Evolutionary conservation across 192 early-diverging fungal species (phyloP).

Genomic region (Backusella sp.): DNA sequence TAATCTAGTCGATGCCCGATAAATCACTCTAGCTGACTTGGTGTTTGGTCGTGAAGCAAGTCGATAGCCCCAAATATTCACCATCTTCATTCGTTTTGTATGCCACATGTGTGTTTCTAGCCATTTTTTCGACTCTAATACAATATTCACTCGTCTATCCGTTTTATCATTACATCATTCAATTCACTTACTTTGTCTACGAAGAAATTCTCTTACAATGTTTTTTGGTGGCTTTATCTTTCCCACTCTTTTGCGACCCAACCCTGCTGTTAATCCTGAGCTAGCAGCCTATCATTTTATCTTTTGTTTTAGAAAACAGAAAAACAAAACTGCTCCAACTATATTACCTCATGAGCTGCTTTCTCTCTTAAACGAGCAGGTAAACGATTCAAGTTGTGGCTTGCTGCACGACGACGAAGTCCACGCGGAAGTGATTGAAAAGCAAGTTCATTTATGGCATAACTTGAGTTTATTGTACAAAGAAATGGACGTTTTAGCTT

Average conservation of each 20-base stretch:
- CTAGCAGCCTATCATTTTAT: neutral
- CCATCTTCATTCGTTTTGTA: constrained; percentile 97
- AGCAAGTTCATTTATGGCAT: constrained; percentile 58
- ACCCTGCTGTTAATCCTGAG: neutral
- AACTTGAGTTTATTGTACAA: constrained; percentile 30
- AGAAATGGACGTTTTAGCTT: neutral
- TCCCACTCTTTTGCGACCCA: neutral
- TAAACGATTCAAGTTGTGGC: constrained; percentile 92
- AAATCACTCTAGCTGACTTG: constrained; percentile 74
- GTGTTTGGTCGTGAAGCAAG: constrained; percentile 83
- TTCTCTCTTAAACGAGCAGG: constrained; percentile 77
- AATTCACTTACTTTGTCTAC: constrained; percentile 11
- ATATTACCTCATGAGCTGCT: constrained; percentile 66
- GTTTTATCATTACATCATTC: neutral
- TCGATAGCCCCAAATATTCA: constrained; percentile 76
- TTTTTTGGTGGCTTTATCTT: constrained; percentile 10
- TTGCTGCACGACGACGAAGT: constrained; percentile 90
- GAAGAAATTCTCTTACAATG: constrained; percentile 2
- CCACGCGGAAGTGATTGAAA: constrained; percentile 92
- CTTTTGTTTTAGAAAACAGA: neutral
- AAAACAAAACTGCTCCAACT: too few species aligned
- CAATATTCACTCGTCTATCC: neutral
- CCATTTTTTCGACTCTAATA: constrained; percentile 63
- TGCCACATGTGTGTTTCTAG: constrained; percentile 99
- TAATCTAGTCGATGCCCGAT: constrained; percentile 71